Evolutionary conservation across 129 eudicot genomes (phyloP).

Genomic region (Logfia minima): DNA sequence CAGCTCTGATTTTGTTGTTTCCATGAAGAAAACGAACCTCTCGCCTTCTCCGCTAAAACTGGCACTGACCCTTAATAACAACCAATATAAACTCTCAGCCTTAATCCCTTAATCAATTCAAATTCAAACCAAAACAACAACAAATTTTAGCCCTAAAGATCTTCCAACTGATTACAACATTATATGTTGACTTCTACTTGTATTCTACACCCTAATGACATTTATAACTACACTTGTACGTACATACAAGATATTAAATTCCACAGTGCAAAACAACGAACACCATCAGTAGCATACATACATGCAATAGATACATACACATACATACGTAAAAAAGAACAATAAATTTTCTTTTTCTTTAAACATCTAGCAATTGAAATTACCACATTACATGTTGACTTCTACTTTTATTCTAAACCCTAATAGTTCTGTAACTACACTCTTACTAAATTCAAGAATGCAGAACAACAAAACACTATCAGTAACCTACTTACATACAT

Average conservation of each 20-base stretch:
- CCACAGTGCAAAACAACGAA: conserved; percentile 5
- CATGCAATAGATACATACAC: not conserved
- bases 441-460: conserved; percentile 2
- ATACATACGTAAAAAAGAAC: not conserved
- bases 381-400: not conserved
- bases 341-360: not conserved
- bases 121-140: not conserved
- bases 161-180: not conserved
- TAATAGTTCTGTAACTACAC: conserved; percentile 12
- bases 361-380: not conserved
- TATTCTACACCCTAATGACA: conserved; percentile 2
- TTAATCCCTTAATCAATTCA: conserved; percentile 9
- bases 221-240: conserved; percentile 5
- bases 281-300: not conserved
- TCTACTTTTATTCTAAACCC: conserved; percentile 22
- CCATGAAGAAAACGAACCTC: conserved; percentile 52
- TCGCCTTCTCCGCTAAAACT: conserved; percentile 41
- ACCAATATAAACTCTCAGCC: conserved; percentile 13
- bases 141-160: not conserved
- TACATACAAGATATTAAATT: not conserved
- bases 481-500: conserved; percentile 3
- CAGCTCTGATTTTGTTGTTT: conserved; percentile 44
- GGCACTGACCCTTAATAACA: conserved; percentile 48
- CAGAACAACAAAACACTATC: not conserved
- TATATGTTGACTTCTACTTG: conserved; percentile 1